phyloP scores from a whole-genome alignment of 1,139 yeast species.

The Yamadazyma diospyri region DNA sequence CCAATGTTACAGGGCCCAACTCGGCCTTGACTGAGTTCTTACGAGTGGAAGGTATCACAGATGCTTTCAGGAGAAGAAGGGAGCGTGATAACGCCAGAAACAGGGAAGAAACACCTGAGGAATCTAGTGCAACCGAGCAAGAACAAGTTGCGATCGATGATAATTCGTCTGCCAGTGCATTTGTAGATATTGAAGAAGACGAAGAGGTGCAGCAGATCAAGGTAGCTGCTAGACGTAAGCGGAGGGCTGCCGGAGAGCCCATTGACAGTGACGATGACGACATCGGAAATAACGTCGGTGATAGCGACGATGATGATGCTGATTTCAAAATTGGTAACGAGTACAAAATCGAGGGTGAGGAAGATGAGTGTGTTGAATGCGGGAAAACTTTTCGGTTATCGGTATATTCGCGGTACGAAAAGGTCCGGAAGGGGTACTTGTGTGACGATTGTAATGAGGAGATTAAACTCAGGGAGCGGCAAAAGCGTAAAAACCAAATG shows the following conservation, averaged over 20 bases:
- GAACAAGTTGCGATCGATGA: constrained; percentile 5
- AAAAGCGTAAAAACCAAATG: constrained; percentile 48
- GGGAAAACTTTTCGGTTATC: constrained; percentile 52
- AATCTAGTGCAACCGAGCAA: not conserved
- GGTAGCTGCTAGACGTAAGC: constrained; percentile 39
- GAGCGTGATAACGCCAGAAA: constrained; percentile 9
- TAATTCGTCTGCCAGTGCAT: constrained; percentile 9
- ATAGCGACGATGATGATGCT: constrained; percentile 25
- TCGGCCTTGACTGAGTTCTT: constrained; percentile 76
- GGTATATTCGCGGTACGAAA: constrained; percentile 58
- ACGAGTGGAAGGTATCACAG: constrained; percentile 83
- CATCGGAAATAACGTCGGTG: constrained; percentile 29
- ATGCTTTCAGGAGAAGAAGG: constrained; percentile 66
- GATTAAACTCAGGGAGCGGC: constrained; percentile 40
- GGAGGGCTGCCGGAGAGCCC: constrained; percentile 25
- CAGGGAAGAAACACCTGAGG: not conserved
- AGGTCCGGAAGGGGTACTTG: constrained; percentile 52
- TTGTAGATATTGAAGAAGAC: constrained; percentile 24
- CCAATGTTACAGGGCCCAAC: constrained; percentile 68
- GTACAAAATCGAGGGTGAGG: constrained; percentile 42
- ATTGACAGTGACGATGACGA: constrained; percentile 18
- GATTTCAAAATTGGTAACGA: constrained; percentile 21
- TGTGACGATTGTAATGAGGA: constrained; percentile 63
- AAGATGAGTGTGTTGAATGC: constrained; percentile 58
- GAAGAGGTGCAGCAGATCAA: constrained; percentile 32